These are phyloP conservation scores for Ophidiomyces ophidiicola DNA, from an alignment of 2,329 filamentous ascomycete genomes.

Conservation along the genomic window DNA sequence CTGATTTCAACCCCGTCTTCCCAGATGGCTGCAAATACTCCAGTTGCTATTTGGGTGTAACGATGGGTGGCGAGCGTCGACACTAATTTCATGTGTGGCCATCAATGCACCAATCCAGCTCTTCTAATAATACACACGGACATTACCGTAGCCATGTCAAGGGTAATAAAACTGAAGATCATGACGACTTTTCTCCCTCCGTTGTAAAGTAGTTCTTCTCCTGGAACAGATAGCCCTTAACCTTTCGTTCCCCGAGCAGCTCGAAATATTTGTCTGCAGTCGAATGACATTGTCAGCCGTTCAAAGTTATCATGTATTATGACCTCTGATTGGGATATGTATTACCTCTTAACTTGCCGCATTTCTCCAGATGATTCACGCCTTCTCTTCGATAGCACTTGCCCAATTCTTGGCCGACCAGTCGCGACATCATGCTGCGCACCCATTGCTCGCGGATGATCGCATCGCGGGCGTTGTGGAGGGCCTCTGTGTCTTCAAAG, in stretches of 20 bases:
- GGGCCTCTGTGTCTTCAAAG: constrained; percentile 51
- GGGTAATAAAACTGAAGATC: too few relatives aligned
- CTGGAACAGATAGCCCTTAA: constrained; percentile 52
- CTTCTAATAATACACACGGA: constrained; percentile 2
- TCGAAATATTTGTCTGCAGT: constrained; percentile 52
- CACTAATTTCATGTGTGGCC: constrained; percentile 4
- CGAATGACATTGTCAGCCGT: constrained; percentile 1
- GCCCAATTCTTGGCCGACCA: constrained; percentile 54
- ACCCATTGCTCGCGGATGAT: constrained; percentile 59
- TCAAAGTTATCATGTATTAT: neutral
- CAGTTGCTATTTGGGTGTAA: too few relatives aligned
- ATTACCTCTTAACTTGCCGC: constrained; percentile 50
- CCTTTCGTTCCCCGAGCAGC: constrained; percentile 49
- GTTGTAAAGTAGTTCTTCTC: constrained; percentile 48
- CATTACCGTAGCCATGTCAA: too few relatives aligned
- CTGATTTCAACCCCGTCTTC: too few relatives aligned
- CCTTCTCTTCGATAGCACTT: constrained; percentile 56
- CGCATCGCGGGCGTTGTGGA: constrained; percentile 53
- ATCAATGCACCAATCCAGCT: neutral
- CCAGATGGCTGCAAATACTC: too few relatives aligned
- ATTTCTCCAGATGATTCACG: constrained; percentile 57
- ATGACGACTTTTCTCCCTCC: constrained; percentile 6
- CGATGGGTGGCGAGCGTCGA: too few relatives aligned
- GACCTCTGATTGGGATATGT: neutral
- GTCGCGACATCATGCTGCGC: constrained; percentile 54